These are phyloP conservation scores for Brassica cretica DNA, from an alignment of 345 rosid species.

Conservation along the genomic window DNA sequence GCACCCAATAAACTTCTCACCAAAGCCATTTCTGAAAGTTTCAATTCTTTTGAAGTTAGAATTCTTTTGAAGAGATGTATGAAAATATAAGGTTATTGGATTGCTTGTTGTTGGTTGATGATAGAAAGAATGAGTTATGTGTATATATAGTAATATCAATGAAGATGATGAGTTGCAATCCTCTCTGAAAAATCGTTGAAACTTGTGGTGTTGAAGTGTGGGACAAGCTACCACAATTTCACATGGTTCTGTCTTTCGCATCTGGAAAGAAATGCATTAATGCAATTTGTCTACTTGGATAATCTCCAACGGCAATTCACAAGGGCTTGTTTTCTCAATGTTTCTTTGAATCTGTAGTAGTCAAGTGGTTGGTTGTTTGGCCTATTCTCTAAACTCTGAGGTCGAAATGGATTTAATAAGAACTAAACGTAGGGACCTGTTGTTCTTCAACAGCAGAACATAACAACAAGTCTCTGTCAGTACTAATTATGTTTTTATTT, in stretches of 20 bases:
- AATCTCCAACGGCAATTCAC: constrained; percentile 5
- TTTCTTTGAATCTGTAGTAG: not conserved
- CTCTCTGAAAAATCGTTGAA: constrained; percentile 15
- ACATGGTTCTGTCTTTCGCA: constrained; percentile 32
- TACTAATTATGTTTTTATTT: not conserved
- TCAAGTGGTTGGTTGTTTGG: not conserved
- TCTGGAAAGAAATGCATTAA: constrained; percentile 1
- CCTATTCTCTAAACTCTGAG: not conserved
- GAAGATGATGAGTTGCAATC: not conserved
- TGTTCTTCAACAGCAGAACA: constrained; percentile 14
- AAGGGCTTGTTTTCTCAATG: constrained; percentile 32
- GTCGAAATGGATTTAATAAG: not conserved
- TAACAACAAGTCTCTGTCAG: constrained; percentile 21
- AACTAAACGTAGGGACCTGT: constrained; percentile 24
- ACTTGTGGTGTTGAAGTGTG: constrained; percentile 26
- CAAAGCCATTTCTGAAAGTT: constrained; percentile 28
- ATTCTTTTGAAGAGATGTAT: constrained; percentile 28
- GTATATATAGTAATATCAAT: constrained; percentile 20
- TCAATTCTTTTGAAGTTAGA: not conserved
- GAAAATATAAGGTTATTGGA: constrained; percentile 10
- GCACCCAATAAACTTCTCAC: constrained; percentile 29
- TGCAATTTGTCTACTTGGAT: constrained; percentile 3
- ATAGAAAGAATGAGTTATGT: not conserved
- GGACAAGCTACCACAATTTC: constrained; percentile 15
- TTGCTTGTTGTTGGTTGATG: constrained; percentile 33